Evolutionary conservation across 1,284 basidiomycete species (phyloP).

Genomic region (Meira miltonrushii): DNA sequence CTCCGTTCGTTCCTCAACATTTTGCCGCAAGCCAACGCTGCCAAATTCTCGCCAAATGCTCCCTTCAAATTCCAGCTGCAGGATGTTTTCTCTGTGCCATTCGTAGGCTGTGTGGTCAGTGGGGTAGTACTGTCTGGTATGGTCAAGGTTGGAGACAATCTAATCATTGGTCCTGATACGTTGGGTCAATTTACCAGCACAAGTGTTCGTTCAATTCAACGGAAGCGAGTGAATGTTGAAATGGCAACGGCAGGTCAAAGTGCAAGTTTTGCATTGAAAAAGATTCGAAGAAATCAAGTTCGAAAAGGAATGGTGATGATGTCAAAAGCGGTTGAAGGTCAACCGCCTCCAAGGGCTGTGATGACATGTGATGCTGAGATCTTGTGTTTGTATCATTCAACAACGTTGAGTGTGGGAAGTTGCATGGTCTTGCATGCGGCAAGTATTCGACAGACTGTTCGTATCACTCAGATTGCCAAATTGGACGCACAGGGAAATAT

Average conservation of each 20-base stretch:
- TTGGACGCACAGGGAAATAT: slow-evolving; percentile 20
- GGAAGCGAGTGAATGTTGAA: slow-evolving; percentile 79
- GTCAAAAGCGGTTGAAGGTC: slow-evolving; percentile 19
- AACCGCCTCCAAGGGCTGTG: slow-evolving; percentile 29
- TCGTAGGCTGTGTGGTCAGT: slow-evolving; percentile 90
- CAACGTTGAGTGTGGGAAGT: slow-evolving; percentile 43
- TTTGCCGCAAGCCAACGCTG: slow-evolving; percentile 37
- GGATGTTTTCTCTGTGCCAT: slow-evolving; percentile 64
- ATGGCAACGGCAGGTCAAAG: slow-evolving; percentile 89
- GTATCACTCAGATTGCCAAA: slow-evolving; percentile 44
- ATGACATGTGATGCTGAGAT: slow-evolving; percentile 50
- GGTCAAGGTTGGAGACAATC: slow-evolving; percentile 59
- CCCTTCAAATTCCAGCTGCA: slow-evolving; percentile 67
- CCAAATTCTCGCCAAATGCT: slow-evolving; percentile 58
- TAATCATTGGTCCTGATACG: slow-evolving; percentile 85
- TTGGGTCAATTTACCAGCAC: slow-evolving; percentile 82
- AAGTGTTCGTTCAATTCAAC: slow-evolving; percentile 83
- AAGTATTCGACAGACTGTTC: slow-evolving; percentile 48
- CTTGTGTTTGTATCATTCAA: slow-evolving; percentile 49
- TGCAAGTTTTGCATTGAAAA: slow-evolving; percentile 87
- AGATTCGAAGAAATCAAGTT: slow-evolving; percentile 73
- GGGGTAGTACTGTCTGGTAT: slow-evolving; percentile 65
- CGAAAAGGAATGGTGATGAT: slow-evolving; percentile 75
- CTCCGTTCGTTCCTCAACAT: slow-evolving; percentile 54
- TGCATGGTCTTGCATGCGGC: slow-evolving; percentile 51